These are phyloP conservation scores for Picea sitchensis DNA, from an alignment of 75 land plant species.

Conservation along the genomic window DNA sequence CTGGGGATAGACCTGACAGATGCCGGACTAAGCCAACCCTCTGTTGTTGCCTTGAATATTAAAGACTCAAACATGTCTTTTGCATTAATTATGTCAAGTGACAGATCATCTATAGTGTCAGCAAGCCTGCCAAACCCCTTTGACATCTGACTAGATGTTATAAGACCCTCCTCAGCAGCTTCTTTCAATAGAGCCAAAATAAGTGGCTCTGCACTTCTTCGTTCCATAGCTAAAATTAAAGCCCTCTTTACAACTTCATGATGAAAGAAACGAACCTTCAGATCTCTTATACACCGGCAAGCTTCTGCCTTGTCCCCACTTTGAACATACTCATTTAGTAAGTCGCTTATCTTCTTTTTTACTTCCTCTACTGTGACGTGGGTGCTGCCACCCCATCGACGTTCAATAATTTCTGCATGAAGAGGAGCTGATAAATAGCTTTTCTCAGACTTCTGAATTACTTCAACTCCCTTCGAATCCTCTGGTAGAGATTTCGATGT, in stretches of 20 bases:
- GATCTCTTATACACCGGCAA: conserved; percentile 74
- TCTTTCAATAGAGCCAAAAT: conserved; percentile 69
- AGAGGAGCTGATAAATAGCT: conserved; percentile 80
- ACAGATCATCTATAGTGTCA: conserved; percentile 74
- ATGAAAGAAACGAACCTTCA: conserved; percentile 83
- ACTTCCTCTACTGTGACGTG: conserved; percentile 78
- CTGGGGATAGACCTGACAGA: conserved; percentile 26
- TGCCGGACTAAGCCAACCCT: conserved; percentile 80
- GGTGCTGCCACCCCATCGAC: conserved; percentile 77
- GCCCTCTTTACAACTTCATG: conserved; percentile 97
- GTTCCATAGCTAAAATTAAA: conserved; percentile 73
- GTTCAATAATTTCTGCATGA: conserved; percentile 76
- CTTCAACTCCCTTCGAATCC: conserved; percentile 55
- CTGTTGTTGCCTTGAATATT: conserved; percentile 58
- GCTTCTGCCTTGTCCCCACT: conserved; percentile 75
- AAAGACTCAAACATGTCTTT: conserved; percentile 42
- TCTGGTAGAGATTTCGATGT: conserved; percentile 40
- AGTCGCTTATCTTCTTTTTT: conserved; percentile 64
- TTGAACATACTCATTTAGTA: conserved; percentile 67
- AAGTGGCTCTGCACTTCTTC: conserved; percentile 44
- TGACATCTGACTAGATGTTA: conserved; percentile 84
- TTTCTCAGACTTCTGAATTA: conserved; percentile 67
- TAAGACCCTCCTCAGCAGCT: conserved; percentile 82
- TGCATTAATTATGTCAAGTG: conserved; percentile 83
- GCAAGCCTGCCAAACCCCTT: conserved; percentile 78